Conservation (phyloP, 2,329 filamentous ascomycete species). For the Nemania diffusa region DNA sequence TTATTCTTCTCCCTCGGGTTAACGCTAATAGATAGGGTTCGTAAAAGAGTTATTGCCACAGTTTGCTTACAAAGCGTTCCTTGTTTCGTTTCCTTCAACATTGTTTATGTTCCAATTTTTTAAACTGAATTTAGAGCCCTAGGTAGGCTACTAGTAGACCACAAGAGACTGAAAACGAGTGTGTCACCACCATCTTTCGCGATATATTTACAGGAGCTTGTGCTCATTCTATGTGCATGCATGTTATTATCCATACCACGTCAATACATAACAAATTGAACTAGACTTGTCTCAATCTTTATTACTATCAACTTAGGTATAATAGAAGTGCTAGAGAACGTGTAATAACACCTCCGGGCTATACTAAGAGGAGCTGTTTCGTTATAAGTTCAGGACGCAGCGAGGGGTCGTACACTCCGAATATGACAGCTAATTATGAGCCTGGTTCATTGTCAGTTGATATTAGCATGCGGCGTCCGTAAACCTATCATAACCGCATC, state of each 20-base stretch:
- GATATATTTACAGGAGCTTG: not conserved
- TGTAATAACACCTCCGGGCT: not conserved
- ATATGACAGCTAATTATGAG: not conserved
- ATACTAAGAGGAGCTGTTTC: not conserved
- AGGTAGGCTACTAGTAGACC: not conserved
- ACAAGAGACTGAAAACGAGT: not conserved
- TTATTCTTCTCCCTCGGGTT: not conserved
- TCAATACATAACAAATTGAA: not conserved
- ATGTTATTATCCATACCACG: not conserved
- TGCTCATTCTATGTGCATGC: not conserved
- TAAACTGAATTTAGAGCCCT: not conserved
- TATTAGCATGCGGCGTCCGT: not conserved
- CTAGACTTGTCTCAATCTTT: not conserved
- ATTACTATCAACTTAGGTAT: not conserved
- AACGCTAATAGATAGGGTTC: not conserved
- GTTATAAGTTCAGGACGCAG: not conserved
- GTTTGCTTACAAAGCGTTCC: not conserved
- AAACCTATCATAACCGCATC: not conserved
- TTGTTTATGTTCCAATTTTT: not conserved
- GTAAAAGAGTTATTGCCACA: not conserved
- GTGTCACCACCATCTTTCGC: not conserved
- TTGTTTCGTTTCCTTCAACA: not conserved
- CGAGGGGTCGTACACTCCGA: not conserved
- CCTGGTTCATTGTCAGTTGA: not conserved
- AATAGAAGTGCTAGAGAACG: too few species aligned